Conservation (phyloP, 192 early-diverging fungal species). For the Pilaira anomala region DNA sequence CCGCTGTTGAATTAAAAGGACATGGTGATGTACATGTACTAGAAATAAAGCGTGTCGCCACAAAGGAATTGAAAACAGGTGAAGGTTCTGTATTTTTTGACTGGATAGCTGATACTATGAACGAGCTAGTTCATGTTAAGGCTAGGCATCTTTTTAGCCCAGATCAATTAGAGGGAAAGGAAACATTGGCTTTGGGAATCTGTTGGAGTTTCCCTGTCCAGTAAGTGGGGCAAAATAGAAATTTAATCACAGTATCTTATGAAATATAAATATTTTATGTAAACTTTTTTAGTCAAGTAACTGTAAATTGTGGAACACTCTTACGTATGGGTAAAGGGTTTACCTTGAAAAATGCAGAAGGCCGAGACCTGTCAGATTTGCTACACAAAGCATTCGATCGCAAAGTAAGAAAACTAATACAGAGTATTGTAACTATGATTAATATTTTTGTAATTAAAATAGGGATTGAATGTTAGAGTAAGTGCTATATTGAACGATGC, state of each 20-base stretch:
- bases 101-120: constrained; percentile 68
- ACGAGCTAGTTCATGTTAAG: constrained; percentile 21
- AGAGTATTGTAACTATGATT: background rate
- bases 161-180: constrained; percentile 14
- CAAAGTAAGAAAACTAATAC: constrained; percentile 33
- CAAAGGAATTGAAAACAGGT: constrained; percentile 70
- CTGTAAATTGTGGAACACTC: constrained; percentile 35
- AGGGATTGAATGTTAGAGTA: constrained; percentile 68
- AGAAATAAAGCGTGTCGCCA: constrained; percentile 66
- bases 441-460: constrained; percentile 40
- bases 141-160: constrained; percentile 1
- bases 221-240: constrained; percentile 43
- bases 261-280: background rate
- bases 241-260: background rate
- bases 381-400: constrained; percentile 74
- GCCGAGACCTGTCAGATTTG: constrained; percentile 76
- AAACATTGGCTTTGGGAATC: constrained; percentile 55
- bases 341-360: constrained; percentile 66
- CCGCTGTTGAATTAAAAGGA: constrained; percentile 75
- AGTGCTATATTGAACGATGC: constrained; percentile 95
- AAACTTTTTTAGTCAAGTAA: background rate
- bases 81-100: constrained; percentile 72
- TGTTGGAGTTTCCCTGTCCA: constrained; percentile 81
- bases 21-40: constrained; percentile 58
- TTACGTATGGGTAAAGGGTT: constrained; percentile 85